Conservation (phyloP, 2,329 filamentous ascomycete genomes). For the Sclerotinia spermophila region DNA sequence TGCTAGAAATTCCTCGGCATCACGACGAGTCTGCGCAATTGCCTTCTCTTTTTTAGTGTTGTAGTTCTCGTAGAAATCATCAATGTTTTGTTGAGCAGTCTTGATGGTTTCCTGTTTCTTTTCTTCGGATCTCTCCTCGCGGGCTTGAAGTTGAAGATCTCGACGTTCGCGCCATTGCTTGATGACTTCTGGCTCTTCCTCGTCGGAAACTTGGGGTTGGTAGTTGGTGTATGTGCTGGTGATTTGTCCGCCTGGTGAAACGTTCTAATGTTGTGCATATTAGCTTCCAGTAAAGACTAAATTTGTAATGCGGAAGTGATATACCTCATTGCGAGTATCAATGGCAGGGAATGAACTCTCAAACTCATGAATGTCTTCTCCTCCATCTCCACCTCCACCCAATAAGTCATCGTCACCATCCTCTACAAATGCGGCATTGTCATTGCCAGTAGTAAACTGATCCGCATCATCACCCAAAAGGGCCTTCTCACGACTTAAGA, state of each 20-base stretch:
- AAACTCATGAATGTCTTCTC: conserved; percentile 51
- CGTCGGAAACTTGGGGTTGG: conserved; percentile 48
- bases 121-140: conserved; percentile 75
- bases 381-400: conserved; percentile 50
- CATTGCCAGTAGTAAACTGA: conserved; percentile 77
- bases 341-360: conserved; percentile 91
- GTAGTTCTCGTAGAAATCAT: conserved; percentile 99
- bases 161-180: conserved; percentile 89
- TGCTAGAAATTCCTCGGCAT: conserved; percentile 88
- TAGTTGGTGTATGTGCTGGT: conserved; percentile 55
- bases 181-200: conserved; percentile 85
- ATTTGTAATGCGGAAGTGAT: conserved; percentile 21
- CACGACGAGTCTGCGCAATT: conserved; percentile 80
- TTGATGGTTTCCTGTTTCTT: conserved; percentile 83
- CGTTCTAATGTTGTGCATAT: conserved; percentile 47
- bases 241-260: conserved; percentile 74
- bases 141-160: conserved; percentile 76
- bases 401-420: conserved; percentile 69
- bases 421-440: conserved; percentile 62
- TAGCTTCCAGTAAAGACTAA: not conserved
- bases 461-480: conserved; percentile 89
- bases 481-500: conserved; percentile 84
- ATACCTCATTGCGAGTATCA: conserved; percentile 62
- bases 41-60: conserved; percentile 97
- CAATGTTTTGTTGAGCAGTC: conserved; percentile 89